A percentile compares a stretch with the other conserved stretches of the same genome.
phyloP scores from a whole-genome alignment of 2,329 filamentous ascomycete species.

The Elsinoe necatrix region DNA sequence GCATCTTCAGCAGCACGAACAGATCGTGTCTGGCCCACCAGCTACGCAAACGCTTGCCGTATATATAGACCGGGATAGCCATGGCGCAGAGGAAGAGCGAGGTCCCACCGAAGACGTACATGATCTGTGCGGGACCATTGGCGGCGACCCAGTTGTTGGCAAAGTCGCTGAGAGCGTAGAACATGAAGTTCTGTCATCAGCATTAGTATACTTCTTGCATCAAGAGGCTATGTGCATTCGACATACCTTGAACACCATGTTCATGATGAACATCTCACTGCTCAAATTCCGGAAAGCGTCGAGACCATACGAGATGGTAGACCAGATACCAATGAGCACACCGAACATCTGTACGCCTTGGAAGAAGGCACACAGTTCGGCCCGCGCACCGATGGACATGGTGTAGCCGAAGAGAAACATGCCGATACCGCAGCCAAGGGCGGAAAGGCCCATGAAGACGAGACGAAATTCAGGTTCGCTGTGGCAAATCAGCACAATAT shows the following conservation, averaged over 20 bases:
- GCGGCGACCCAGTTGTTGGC: constrained; percentile 25
- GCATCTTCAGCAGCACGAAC: constrained; percentile 17
- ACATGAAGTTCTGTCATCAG: constrained; percentile 25
- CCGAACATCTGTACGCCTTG: constrained; percentile 26
- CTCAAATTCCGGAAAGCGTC: constrained; percentile 25
- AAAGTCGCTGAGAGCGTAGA: constrained; percentile 25
- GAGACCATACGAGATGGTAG: constrained; percentile 22
- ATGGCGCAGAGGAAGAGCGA: constrained; percentile 23
- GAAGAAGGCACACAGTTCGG: constrained; percentile 25
- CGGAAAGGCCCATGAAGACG: constrained; percentile 22
- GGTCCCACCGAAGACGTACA: constrained; percentile 27
- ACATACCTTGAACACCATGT: constrained; percentile 25
- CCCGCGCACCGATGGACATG: constrained; percentile 19
- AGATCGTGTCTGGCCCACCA: constrained; percentile 20
- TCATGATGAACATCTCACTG: constrained; percentile 27
- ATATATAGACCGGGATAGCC: constrained; percentile 25
- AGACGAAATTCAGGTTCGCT: constrained; percentile 27
- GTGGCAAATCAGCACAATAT: background rate
- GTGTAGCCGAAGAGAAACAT: constrained; percentile 27
- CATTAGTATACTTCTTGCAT: background rate
- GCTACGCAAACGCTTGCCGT: constrained; percentile 21
- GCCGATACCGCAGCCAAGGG: constrained; percentile 20
- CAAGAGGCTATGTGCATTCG: background rate
- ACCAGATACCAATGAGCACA: constrained; percentile 25
- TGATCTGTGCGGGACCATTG: constrained; percentile 23